Conservation (phyloP, 139 green algal genomes). For the Auxenochlorella pyrenoidosa region DNA sequence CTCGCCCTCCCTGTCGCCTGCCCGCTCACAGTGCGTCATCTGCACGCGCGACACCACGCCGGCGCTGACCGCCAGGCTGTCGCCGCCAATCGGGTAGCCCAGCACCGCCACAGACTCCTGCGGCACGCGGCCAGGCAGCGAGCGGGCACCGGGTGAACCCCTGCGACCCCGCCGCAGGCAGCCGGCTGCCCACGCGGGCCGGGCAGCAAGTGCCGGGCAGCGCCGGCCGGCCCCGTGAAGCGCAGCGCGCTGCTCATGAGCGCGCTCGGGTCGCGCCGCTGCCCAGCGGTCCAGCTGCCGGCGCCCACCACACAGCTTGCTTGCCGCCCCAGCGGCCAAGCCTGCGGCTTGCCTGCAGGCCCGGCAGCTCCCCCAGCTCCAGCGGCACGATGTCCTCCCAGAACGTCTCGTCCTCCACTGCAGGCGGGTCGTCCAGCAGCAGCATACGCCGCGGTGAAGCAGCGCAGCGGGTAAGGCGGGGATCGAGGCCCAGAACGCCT, state of each 20-base stretch:
- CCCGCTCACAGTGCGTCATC: constrained; percentile 82
- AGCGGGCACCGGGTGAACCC: too few species aligned
- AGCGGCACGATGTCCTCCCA: constrained; percentile 80
- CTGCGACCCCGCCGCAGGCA: too few species aligned
- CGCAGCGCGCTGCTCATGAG: too few species aligned
- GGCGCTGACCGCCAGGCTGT: constrained; percentile 77
- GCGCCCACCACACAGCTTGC: not conserved
- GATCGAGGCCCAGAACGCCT: not conserved
- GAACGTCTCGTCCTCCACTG: constrained; percentile 90
- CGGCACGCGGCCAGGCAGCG: not conserved
- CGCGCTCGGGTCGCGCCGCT: too few species aligned
- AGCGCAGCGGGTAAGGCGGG: too few species aligned
- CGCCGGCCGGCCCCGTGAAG: too few species aligned
- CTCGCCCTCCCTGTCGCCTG: not conserved
- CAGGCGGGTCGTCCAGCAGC: too few species aligned
- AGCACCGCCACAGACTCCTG: constrained; percentile 91
- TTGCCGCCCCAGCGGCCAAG: too few species aligned
- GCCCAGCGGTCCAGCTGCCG: too few species aligned
- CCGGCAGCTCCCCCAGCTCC: constrained; percentile 80
- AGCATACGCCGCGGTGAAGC: too few species aligned
- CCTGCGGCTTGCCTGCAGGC: constrained; percentile 20
- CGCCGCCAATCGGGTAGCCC: constrained; percentile 75
- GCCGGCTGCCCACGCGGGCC: too few species aligned
- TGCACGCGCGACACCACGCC: constrained; percentile 93
- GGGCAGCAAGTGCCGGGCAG: too few species aligned